Evolutionary conservation across 345 rosid species (phyloP), one percentile per base, ranked within the genome.

Genomic region (Populus deltoides): DNA sequence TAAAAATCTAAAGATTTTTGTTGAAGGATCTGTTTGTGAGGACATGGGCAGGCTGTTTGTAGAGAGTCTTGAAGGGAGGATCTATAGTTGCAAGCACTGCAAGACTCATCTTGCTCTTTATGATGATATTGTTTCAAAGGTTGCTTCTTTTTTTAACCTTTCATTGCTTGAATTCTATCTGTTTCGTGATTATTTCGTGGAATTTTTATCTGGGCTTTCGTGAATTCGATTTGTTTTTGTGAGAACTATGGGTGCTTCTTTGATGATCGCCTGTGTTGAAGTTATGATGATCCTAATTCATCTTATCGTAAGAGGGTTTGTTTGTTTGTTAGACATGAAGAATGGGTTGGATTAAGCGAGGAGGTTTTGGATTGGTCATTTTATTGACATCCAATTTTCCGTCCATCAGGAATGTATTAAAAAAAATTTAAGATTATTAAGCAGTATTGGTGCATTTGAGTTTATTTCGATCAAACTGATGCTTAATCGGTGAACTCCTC

Each of bases 81-180:
- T 90, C 89, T 96, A 96, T 77, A 90, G 89, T 80, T 96, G 99
- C 88, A 91, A 91, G 83, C 93, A 96, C 91, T 96, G 99, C 85
- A 88, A 83, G 85, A 92, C 97, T 81, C 97, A 90, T 81, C 97
- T 96, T 78, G 98, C 98, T 80, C 82, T 91, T 13, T 82, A 12
- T 39, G 92, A 92, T 39, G 92, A 96, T 83, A 86, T 96, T 84
- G 81, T 89, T 77, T 96, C 99, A 53, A 96, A 85, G 98, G 99
- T 92, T 55, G 65, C 69, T 83, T 83, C 71, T 81, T 78, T 8
- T 39, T 57, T 49, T 36, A 17, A 45, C 55, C 63, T 59, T 71
- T 39, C 66, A 72, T 70, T 73, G 72, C 57, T 29, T 78, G 76
- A 35, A 73, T 36, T 39, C 67, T 70, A 10, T 6, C 11, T 11